These are phyloP conservation scores for Zopfia rhizophila DNA, from an alignment of 2,329 filamentous ascomycete genomes.

Conservation along the genomic window DNA sequence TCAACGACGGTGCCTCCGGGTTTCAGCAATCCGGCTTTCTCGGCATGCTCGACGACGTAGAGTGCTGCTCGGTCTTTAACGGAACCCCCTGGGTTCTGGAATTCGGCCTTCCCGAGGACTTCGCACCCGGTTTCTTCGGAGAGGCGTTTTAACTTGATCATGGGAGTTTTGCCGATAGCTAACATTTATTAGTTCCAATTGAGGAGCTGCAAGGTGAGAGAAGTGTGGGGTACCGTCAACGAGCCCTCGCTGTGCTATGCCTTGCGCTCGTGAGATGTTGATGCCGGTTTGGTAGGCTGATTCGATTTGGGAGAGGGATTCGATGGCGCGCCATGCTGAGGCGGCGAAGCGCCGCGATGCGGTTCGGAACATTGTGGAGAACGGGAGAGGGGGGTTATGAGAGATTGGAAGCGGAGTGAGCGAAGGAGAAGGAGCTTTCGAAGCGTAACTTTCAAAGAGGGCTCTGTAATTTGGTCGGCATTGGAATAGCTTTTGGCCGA, in stretches of 20 bases:
- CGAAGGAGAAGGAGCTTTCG: too few relatives aligned
- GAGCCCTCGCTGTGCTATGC: constrained; percentile 76
- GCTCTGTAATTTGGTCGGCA: constrained; percentile 25
- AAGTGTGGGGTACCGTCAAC: constrained; percentile 73
- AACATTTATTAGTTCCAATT: constrained; percentile 14
- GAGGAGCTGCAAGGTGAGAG: background rate
- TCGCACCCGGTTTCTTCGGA: constrained; percentile 94
- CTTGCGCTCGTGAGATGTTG: constrained; percentile 81
- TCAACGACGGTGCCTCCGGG: constrained; percentile 95
- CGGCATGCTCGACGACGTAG: constrained; percentile 92
- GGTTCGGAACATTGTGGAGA: constrained; percentile 72
- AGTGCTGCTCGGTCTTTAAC: constrained; percentile 97
- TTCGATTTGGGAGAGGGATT: constrained; percentile 59
- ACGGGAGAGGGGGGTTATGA: background rate
- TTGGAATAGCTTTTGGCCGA: constrained; percentile 33
- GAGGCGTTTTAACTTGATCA: constrained; percentile 88
- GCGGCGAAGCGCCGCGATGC: constrained; percentile 74
- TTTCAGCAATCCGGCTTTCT: constrained; percentile 82
- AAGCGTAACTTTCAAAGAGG: constrained; percentile 9
- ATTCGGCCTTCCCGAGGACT: constrained; percentile 95
- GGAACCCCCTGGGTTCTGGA: constrained; percentile 96
- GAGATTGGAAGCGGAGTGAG: background rate
- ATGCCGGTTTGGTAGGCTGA: constrained; percentile 70
- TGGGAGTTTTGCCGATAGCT: constrained; percentile 98
- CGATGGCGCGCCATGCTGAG: constrained; percentile 63